These are phyloP conservation scores for Croton setiger DNA, from an alignment of 441 rosid genomes.

Conservation along the genomic window DNA sequence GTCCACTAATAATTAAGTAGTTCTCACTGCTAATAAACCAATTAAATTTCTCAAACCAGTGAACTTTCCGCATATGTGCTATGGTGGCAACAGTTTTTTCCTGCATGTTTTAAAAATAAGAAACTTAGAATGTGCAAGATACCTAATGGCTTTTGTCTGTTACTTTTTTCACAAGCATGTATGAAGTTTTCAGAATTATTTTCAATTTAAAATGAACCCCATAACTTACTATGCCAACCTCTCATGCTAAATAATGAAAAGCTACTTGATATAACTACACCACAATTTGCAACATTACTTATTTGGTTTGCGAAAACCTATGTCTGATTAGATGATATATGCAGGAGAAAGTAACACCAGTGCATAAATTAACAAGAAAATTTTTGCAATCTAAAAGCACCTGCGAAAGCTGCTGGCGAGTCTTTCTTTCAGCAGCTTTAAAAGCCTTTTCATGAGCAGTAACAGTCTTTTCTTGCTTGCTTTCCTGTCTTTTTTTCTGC, in stretches of 20 bases:
- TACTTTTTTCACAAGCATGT: background rate
- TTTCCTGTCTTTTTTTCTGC: slow-evolving; percentile 89
- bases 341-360: slow-evolving; percentile 12
- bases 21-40: slow-evolving; percentile 98
- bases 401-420: slow-evolving; percentile 89
- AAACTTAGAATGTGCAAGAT: background rate
- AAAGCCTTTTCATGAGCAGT: slow-evolving; percentile 95
- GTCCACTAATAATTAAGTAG: slow-evolving; percentile 90
- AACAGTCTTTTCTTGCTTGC: slow-evolving; percentile 89
- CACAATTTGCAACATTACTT: background rate
- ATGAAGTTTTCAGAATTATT: background rate
- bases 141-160: background rate
- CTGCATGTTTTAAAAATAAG: slow-evolving; percentile 37
- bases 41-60: slow-evolving; percentile 99
- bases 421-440: slow-evolving; percentile 96
- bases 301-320: slow-evolving; percentile 4
- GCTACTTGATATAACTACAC: background rate
- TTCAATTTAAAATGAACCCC: background rate
- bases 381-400: slow-evolving; percentile 35
- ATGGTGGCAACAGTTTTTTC: slow-evolving; percentile 87
- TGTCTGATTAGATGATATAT: background rate
- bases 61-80: slow-evolving; percentile 93
- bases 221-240: background rate
- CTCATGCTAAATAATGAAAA: background rate
- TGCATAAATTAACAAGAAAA: slow-evolving; percentile 12